These are phyloP conservation scores for Podaxis carcinomalis DNA, from an alignment of 768 basidiomycete genomes.

Conservation along the genomic window DNA sequence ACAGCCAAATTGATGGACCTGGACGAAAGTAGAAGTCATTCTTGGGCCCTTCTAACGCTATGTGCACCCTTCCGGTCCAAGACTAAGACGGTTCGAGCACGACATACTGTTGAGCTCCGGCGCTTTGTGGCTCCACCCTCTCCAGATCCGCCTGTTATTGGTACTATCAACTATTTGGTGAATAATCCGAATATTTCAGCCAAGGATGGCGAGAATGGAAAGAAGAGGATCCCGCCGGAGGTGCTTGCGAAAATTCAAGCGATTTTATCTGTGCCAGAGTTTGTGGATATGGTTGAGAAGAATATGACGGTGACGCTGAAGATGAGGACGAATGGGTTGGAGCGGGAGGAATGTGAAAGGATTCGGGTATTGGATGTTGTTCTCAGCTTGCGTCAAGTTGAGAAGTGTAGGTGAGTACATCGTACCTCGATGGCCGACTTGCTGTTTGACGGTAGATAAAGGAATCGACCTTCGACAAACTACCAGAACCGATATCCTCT, in stretches of 20 bases:
- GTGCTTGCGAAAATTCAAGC: slow-evolving; percentile 62
- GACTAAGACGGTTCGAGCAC: slow-evolving; percentile 34
- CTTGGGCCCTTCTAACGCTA: slow-evolving; percentile 47
- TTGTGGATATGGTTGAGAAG: slow-evolving; percentile 41
- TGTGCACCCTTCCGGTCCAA: slow-evolving; percentile 55
- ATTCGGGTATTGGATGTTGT: slow-evolving; percentile 54
- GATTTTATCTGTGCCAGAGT: slow-evolving; percentile 57
- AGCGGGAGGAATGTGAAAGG: slow-evolving; percentile 43
- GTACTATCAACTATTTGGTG: slow-evolving; percentile 39
- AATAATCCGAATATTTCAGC: slow-evolving; percentile 26
- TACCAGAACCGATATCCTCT: slow-evolving; percentile 49
- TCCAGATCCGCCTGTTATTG: slow-evolving; percentile 28
- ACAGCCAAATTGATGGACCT: slow-evolving; percentile 53
- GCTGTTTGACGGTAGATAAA: slow-evolving; percentile 19
- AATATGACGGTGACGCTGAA: slow-evolving; percentile 54
- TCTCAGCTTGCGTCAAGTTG: slow-evolving; percentile 58
- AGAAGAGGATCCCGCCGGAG: slow-evolving; percentile 40
- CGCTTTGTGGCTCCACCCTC: slow-evolving; percentile 48
- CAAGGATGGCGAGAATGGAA: slow-evolving; percentile 13
- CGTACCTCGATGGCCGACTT: not conserved
- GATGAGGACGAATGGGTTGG: slow-evolving; percentile 51
- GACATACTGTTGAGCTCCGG: slow-evolving; percentile 41
- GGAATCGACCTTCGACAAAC: slow-evolving; percentile 35
- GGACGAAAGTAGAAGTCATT: slow-evolving; percentile 32
- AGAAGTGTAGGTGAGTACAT: slow-evolving; percentile 56